These are phyloP conservation scores for Paecilomyces fulvus DNA, from an alignment of 2,329 filamentous ascomycete genomes.

Conservation along the genomic window DNA sequence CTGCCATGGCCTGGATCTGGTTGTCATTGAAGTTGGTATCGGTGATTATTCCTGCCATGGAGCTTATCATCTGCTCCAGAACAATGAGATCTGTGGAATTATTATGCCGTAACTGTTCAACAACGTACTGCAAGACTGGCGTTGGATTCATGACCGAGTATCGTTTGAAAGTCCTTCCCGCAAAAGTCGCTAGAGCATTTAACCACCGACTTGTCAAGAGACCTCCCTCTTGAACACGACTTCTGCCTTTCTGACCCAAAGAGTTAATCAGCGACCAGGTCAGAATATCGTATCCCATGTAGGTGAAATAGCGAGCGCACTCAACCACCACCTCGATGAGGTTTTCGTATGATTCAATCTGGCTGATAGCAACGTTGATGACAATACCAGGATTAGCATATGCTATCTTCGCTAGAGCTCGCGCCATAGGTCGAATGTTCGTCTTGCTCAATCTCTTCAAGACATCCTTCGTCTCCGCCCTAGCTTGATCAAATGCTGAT, in stretches of 20 bases:
- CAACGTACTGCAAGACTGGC: slow-evolving; percentile 83
- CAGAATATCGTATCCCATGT: slow-evolving; percentile 84
- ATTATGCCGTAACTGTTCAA: slow-evolving; percentile 69
- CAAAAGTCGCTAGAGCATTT: slow-evolving; percentile 80
- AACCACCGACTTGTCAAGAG: slow-evolving; percentile 86
- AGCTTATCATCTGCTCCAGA: slow-evolving; percentile 77
- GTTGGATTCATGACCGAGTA: slow-evolving; percentile 76
- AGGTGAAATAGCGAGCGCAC: slow-evolving; percentile 88
- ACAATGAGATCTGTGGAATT: slow-evolving; percentile 89
- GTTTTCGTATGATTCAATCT: slow-evolving; percentile 91
- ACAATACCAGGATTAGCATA: slow-evolving; percentile 85
- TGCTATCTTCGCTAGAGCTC: slow-evolving; percentile 83
- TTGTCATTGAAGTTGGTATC: slow-evolving; percentile 81
- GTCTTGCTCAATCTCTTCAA: slow-evolving; percentile 85
- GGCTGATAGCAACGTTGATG: slow-evolving; percentile 77
- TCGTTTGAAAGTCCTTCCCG: slow-evolving; percentile 78
- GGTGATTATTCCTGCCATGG: slow-evolving; percentile 89
- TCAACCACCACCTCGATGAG: slow-evolving; percentile 92
- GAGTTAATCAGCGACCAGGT: slow-evolving; percentile 83
- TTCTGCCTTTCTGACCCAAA: slow-evolving; percentile 50
- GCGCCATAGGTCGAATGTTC: slow-evolving; percentile 77
- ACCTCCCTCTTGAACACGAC: slow-evolving; percentile 54
- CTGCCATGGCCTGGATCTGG: slow-evolving; percentile 80
- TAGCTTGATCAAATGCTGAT: slow-evolving; percentile 66
- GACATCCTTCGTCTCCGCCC: slow-evolving; percentile 70